Base-by-base conservation (phyloP, 805 yeast genomes). In the Metschnikowia kunwiensis region DNA sequence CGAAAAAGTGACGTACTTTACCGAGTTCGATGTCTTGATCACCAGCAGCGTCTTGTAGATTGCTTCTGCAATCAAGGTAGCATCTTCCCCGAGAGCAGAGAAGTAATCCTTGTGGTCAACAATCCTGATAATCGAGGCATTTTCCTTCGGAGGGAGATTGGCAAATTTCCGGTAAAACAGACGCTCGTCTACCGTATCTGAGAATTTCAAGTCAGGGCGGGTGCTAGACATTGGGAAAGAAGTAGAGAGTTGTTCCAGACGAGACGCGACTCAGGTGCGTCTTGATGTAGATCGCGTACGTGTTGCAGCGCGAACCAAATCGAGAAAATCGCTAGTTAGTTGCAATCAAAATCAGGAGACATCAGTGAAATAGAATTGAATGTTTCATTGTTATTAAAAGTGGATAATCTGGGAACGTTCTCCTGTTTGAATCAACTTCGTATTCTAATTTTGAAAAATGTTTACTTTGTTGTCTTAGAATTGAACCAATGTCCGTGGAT, bases 41-140 rank as follows among this genome's bases (percentile, higher is more conserved):
- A 88, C 95, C 16, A 94, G 78, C 27, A 75, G 78, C 0, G 97
- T 87, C 47, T 82, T 84, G 63, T 86, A 91, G 22, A 93, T 79
- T 37, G 73, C 67, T 45, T 88, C 94, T 3, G 97, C 96, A 19
- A 87, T 84, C 38, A 78, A 71, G 28, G 72, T 70, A 4, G 97
- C 96, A 57, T 91, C 96, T 3, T 74, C 77, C 30, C 72, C 76
- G 14, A 87, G 69, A 1, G 78, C 80, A 3, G 85, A 78, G 60
- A 81, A 93, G 58, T 86, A 88, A 42, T 86, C 95, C 29, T 81
- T 81, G 54, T 68, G 72, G 55, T 88, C 95, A 29, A 84, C 82
- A n/a, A 87, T 65, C 28, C 96, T 72, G 15, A 91, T 53, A 0
- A 81, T 72, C 26, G 69, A 63, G 14, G 51, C 30, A 2, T 63